phyloP scores from a whole-genome alignment of 176 grass and related monocot species.

The Oryza meridionalis region DNA sequence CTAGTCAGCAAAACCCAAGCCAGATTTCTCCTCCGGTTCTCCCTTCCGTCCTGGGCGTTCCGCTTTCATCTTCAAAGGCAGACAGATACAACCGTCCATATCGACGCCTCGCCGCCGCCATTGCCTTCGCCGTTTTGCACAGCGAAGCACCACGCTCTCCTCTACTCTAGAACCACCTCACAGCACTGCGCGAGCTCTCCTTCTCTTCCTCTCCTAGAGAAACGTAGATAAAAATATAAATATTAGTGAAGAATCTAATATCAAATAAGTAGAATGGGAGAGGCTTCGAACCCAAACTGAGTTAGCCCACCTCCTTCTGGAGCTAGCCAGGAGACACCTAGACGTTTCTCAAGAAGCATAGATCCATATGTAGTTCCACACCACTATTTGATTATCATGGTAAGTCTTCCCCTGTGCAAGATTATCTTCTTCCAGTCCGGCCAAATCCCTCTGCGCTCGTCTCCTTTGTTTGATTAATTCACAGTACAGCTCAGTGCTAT shows the following conservation, averaged over 20 bases:
- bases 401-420: no score
- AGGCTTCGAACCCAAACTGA: no score
- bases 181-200: background rate
- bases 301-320: no score
- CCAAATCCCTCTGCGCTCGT: background rate
- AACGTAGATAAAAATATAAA: rapidly evolving
- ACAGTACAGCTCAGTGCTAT: no score
- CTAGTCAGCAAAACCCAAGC: conserved; percentile 11
- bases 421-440: background rate
- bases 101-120: background rate
- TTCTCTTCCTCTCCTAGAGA: background rate
- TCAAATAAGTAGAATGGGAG: no score
- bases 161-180: no score
- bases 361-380: background rate
- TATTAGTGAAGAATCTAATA: no score
- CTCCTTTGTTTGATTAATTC: background rate
- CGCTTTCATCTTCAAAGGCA: background rate
- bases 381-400: background rate
- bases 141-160: background rate
- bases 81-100: no score
- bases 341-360: background rate
- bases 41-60: background rate
- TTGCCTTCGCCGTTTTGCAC: background rate
- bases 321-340: no score
- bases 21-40: background rate